A percentile compares a stretch with the other conserved stretches of the same genome.
Conservation (phyloP, 768 basidiomycete genomes). For the Hygrocybe coccinea region DNA sequence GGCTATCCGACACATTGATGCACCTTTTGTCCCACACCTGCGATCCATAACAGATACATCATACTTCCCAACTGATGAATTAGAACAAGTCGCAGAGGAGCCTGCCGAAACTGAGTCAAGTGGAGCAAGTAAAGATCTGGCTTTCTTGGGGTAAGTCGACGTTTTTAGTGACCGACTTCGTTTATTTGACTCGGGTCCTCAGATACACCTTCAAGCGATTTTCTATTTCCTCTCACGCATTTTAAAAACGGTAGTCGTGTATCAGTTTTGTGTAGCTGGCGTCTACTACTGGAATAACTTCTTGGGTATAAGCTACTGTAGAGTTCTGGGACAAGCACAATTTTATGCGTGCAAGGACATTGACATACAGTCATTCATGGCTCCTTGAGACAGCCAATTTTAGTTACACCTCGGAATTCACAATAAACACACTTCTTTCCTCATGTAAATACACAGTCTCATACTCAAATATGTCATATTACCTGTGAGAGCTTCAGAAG, state of each 20-base stretch:
- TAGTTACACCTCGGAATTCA: too few species aligned
- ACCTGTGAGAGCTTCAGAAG: too few species aligned
- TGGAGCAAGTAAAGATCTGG: slow-evolving; percentile 52
- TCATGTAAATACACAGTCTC: too few species aligned
- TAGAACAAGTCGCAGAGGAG: slow-evolving; percentile 67
- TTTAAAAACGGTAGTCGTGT: background rate
- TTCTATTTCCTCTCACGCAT: slow-evolving; percentile 54
- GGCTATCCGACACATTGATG: slow-evolving; percentile 79
- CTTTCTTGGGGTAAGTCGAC: slow-evolving; percentile 57
- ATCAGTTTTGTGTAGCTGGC: background rate
- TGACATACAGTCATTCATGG: too few species aligned
- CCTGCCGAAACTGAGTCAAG: slow-evolving; percentile 31
- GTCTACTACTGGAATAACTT: too few species aligned
- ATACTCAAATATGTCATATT: too few species aligned
- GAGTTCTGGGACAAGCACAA: too few species aligned
- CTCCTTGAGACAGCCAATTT: too few species aligned
- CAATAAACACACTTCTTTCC: too few species aligned
- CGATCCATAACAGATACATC: slow-evolving; percentile 93
- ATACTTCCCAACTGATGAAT: slow-evolving; percentile 95
- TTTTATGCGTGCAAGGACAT: too few species aligned
- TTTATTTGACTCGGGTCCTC: slow-evolving; percentile 5
- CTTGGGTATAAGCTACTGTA: too few species aligned
- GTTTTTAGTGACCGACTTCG: background rate
- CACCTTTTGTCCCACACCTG: slow-evolving; percentile 94
- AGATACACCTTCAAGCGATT: slow-evolving; percentile 82